Percentiles rank a stretch among this genome's conserved stretches.
phyloP scores from a whole-genome alignment of 768 basidiomycete genomes.

The Rhodotorula kratochvilovae region DNA sequence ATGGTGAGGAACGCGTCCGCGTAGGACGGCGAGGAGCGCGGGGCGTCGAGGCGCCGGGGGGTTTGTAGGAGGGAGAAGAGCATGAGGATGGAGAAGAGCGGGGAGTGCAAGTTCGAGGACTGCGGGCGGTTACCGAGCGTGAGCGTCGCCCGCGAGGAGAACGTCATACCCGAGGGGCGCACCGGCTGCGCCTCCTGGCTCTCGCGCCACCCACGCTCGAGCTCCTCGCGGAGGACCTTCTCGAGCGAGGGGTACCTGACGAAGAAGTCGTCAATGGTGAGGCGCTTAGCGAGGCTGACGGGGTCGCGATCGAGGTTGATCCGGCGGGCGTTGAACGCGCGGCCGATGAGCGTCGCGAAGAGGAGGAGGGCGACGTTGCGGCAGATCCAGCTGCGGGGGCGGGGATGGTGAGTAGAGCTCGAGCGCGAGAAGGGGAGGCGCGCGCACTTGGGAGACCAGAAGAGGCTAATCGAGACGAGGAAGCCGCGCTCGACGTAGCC shows the following conservation, averaged over 20 bases:
- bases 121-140: background rate
- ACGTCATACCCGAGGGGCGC: background rate
- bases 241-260: constrained; percentile 26
- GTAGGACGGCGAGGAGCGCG: background rate
- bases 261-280: constrained; percentile 35
- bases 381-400: constrained; percentile 27
- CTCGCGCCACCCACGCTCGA: constrained; percentile 27
- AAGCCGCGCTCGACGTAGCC: constrained; percentile 33
- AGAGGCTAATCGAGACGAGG: constrained; percentile 32
- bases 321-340: constrained; percentile 24
- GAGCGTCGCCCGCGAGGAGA: too few relatives aligned
- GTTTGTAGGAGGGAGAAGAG: constrained; percentile 35
- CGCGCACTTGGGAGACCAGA: constrained; percentile 35
- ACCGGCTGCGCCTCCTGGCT: constrained; percentile 21
- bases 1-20: constrained; percentile 20
- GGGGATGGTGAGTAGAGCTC: rapidly evolving
- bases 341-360: constrained; percentile 32
- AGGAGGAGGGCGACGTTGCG: constrained; percentile 40
- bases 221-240: constrained; percentile 14
- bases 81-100: constrained; percentile 38
- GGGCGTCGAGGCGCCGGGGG: constrained; percentile 11
- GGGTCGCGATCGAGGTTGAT: constrained; percentile 36
- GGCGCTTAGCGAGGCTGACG: constrained; percentile 10
- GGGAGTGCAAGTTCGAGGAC: constrained; percentile 30
- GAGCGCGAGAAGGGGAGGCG: rapidly evolving